Evolutionary conservation across 2,329 filamentous ascomycete genomes (phyloP).

Genomic region (Ophiostoma quercus): DNA sequence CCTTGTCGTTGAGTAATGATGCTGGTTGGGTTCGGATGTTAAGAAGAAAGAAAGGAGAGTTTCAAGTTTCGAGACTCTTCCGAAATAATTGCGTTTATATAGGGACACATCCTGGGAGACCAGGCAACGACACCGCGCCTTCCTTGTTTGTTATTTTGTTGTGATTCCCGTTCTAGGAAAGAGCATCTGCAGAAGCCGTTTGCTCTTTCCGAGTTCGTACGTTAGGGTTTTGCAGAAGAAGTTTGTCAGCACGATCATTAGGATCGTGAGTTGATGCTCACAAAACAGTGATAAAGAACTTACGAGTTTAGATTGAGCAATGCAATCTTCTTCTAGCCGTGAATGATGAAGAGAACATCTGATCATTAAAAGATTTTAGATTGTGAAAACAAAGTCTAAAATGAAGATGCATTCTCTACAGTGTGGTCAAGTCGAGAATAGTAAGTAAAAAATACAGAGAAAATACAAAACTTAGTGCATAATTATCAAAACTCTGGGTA

Average conservation of each 20-base stretch:
- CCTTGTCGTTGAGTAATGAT: not conserved
- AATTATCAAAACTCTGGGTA: not conserved
- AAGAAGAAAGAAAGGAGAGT: not conserved
- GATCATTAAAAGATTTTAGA: too few species aligned
- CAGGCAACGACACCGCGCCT: not conserved
- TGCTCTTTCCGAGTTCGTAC: not conserved
- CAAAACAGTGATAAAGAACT: too few species aligned
- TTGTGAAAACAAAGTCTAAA: too few species aligned
- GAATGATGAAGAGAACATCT: too few species aligned
- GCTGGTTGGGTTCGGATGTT: not conserved
- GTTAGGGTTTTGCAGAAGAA: not conserved
- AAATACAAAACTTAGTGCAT: too few species aligned
- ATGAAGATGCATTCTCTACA: too few species aligned
- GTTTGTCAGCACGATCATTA: not conserved
- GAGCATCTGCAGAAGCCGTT: slow-evolving; percentile 6
- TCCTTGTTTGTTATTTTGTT: not conserved
- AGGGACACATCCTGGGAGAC: not conserved
- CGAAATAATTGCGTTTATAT: not conserved
- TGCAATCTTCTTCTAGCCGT: too few species aligned
- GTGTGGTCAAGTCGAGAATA: too few species aligned
- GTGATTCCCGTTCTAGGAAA: not conserved
- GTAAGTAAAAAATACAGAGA: too few species aligned
- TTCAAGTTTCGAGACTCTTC: not conserved
- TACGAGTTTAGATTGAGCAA: too few species aligned
- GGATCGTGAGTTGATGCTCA: too few species aligned